Percentiles rank a stretch among this genome's conserved stretches.
phyloP scores from a whole-genome alignment of 768 basidiomycete genomes.

The Xerocomellus intermedius region DNA sequence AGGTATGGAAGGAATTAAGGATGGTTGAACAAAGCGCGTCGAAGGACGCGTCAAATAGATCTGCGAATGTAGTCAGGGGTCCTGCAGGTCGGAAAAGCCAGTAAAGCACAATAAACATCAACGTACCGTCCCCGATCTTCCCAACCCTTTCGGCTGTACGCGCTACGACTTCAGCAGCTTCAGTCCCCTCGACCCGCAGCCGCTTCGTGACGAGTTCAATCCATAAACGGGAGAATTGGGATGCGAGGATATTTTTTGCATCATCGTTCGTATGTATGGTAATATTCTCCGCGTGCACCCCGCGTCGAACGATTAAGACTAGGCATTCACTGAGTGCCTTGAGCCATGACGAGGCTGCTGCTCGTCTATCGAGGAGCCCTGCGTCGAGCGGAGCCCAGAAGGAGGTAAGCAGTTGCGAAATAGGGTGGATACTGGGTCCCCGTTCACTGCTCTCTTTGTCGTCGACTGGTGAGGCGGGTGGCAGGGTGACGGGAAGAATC shows the following conservation, averaged over 20 bases:
- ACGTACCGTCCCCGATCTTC: conserved; percentile 42
- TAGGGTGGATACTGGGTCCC: conserved; percentile 17
- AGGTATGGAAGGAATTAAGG: not conserved
- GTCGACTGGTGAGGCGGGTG: not conserved
- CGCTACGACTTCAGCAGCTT: conserved; percentile 44
- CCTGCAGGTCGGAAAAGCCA: conserved; percentile 27
- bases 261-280: not conserved
- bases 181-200: conserved; percentile 46
- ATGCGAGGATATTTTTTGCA: conserved; percentile 36
- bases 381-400: conserved; percentile 80
- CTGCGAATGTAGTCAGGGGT: conserved; percentile 24
- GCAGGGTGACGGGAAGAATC: conserved; percentile 25
- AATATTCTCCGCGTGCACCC: conserved; percentile 1
- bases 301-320: conserved; percentile 49
- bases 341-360: conserved; percentile 54
- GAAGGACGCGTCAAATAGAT: conserved; percentile 53
- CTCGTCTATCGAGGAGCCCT: conserved; percentile 24
- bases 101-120: conserved; percentile 19
- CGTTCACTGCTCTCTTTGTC: not conserved
- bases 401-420: conserved; percentile 61
- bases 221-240: conserved; percentile 50
- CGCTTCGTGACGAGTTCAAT: conserved; percentile 41
- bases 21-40: conserved; percentile 33
- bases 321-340: conserved; percentile 70
- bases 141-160: conserved; percentile 45